Conservation (phyloP, 192 early-diverging fungal genomes). For the Coemansia sp. region DNA sequence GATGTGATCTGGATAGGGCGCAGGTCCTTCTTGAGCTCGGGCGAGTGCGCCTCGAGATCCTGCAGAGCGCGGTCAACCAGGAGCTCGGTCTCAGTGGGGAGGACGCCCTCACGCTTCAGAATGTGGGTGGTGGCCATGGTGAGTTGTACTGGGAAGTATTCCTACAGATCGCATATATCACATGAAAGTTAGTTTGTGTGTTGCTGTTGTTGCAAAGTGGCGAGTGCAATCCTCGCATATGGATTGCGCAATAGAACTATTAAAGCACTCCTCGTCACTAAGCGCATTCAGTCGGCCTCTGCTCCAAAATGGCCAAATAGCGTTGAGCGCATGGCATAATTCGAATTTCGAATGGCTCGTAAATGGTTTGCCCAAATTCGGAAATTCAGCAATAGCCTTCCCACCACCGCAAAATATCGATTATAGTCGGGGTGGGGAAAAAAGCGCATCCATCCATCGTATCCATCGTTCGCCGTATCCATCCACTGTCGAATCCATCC, state of each 20-base stretch:
- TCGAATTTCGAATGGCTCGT: neutral
- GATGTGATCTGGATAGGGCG: conserved; percentile 89
- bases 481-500: neutral
- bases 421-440: neutral
- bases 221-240: neutral
- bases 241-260: neutral
- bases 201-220: neutral
- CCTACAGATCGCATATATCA: conserved; percentile 9
- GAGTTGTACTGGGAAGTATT: conserved; percentile 22
- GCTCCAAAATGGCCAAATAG: neutral
- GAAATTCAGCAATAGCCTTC: neutral
- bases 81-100: conserved; percentile 82
- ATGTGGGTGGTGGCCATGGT: conserved; percentile 55
- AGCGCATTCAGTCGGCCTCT: neutral
- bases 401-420: neutral
- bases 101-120: conserved; percentile 53
- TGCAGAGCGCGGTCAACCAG: conserved; percentile 93
- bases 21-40: conserved; percentile 96
- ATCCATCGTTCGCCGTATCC: neutral
- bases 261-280: neutral
- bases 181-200: neutral
- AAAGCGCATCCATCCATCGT: neutral
- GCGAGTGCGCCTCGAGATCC: conserved; percentile 93
- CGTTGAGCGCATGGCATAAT: neutral
- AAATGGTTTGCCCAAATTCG: neutral